Percentiles rank a stretch among this genome's conserved stretches.
These are phyloP conservation scores for Adenanthera pavonina DNA, from an alignment of 306 rosid species.

Conservation along the genomic window DNA sequence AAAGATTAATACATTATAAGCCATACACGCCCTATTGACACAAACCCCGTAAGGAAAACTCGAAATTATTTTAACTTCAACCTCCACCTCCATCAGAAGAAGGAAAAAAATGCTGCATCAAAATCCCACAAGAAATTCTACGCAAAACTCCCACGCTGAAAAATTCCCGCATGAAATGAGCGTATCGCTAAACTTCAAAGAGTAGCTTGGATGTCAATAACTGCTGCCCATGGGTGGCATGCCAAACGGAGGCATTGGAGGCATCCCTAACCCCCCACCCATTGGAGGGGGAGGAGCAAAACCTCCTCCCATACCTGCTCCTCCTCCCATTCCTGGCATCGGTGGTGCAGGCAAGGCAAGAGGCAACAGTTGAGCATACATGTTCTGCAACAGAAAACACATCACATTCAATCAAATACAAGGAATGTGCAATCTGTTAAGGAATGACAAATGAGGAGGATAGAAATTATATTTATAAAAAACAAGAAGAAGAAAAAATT, in stretches of 20 bases:
- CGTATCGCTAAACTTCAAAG: constrained; percentile 13
- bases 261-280: constrained; percentile 99
- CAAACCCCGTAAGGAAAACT: constrained; percentile 47
- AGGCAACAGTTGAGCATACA: constrained; percentile 96
- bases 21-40: constrained; percentile 46
- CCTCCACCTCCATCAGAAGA: constrained; percentile 60
- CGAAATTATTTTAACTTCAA: constrained; percentile 57
- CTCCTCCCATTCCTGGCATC: constrained; percentile 62
- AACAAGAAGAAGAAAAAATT: neutral
- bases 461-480: neutral
- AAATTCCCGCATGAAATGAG: constrained; percentile 42
- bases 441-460: constrained; percentile 12
- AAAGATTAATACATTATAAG: constrained; percentile 68
- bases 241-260: constrained; percentile 97
- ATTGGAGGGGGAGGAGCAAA: constrained; percentile 77
- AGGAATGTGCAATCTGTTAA: constrained; percentile 23
- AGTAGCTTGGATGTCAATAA: constrained; percentile 53
- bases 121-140: constrained; percentile 49
- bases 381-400: constrained; percentile 73
- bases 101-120: constrained; percentile 53
- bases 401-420: constrained; percentile 7
- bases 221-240: constrained; percentile 98
- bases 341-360: constrained; percentile 99
- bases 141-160: constrained; percentile 39
- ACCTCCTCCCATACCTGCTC: constrained; percentile 67